Percentiles rank a stretch among this genome's conserved stretches.
Conservation (phyloP, 139 green algal genomes). For the Marvania coccoides region DNA sequence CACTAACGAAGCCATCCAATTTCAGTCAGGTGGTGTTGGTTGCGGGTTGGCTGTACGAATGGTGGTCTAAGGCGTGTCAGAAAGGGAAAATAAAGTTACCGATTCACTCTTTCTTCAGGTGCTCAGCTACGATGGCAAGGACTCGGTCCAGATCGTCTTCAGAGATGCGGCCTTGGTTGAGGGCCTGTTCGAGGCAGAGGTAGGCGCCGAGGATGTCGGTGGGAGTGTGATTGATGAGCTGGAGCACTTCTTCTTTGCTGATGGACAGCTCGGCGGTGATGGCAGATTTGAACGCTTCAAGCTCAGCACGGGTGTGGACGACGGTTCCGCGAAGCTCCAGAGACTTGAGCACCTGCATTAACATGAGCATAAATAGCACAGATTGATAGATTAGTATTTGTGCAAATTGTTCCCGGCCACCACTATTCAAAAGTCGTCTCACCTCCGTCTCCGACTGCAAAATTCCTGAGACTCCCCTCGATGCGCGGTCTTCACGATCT, state of each 20-base stretch:
- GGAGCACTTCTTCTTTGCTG: constrained; percentile 39
- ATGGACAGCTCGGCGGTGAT: constrained; percentile 28
- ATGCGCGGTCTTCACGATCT: constrained; percentile 27
- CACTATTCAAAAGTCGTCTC: neutral
- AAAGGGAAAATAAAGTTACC: neutral
- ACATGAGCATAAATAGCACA: neutral
- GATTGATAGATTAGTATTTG: no score
- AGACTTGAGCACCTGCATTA: constrained; percentile 22
- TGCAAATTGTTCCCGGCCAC: no score
- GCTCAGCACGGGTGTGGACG: constrained; percentile 10
- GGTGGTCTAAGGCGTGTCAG: neutral
- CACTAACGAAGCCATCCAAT: neutral
- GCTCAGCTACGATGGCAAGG: neutral
- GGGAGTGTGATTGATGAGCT: constrained; percentile 49
- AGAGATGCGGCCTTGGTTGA: constrained; percentile 38
- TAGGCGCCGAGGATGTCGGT: constrained; percentile 40
- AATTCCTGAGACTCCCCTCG: constrained; percentile 7
- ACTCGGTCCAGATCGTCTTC: constrained; percentile 37
- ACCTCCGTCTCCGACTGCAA: constrained; percentile 36
- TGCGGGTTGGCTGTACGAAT: neutral
- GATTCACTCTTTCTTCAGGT: neutral
- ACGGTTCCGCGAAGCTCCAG: constrained; percentile 10
- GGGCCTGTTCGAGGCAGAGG: constrained; percentile 29
- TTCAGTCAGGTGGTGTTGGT: neutral
- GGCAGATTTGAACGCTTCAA: constrained; percentile 24